Percentiles rank a stretch among this genome's conserved stretches.
phyloP scores from a whole-genome alignment of 495 filamentous ascomycete species.

The Neurospora sp. region DNA sequence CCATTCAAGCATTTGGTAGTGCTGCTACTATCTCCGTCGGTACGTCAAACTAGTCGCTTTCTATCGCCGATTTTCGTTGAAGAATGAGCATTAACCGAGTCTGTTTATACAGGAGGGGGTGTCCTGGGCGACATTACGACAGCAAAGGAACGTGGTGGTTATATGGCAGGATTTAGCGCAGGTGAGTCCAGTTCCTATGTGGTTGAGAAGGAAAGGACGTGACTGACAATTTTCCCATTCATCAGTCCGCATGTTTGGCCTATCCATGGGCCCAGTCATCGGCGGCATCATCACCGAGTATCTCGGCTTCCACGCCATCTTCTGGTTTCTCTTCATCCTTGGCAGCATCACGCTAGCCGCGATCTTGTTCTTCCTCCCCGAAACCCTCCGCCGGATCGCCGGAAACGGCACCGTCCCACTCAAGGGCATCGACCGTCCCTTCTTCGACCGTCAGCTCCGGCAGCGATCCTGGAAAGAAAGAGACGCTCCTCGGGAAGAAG shows the following conservation, averaged over 20 bases:
- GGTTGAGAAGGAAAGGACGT: background rate
- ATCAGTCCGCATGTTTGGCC: conserved; percentile 33
- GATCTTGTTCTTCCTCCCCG: conserved; percentile 42
- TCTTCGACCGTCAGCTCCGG: conserved; percentile 36
- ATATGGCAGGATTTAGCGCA: conserved; percentile 41
- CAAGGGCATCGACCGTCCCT: conserved; percentile 20
- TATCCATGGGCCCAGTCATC: conserved; percentile 49
- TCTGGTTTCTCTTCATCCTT: conserved; percentile 56
- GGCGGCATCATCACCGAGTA: conserved; percentile 54
- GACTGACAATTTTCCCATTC: conserved; percentile 1
- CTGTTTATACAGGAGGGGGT: conserved; percentile 21
- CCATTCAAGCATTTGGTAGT: conserved; percentile 43
- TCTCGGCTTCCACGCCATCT: conserved; percentile 56
- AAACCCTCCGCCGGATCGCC: conserved; percentile 56
- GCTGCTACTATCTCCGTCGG: conserved; percentile 35
- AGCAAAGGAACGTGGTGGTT: conserved; percentile 39
- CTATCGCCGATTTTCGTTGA: background rate
- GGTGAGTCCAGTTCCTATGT: conserved; percentile 5
- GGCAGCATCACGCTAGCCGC: conserved; percentile 31
- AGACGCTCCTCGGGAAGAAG: background rate
- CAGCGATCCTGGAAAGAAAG: conserved; percentile 5
- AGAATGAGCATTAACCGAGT: background rate
- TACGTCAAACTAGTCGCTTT: background rate
- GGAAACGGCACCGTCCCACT: conserved; percentile 45
- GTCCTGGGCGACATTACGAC: conserved; percentile 45